Evolutionary conservation across 163 green algal species (phyloP).

Genomic region (Chloroidium sp.): DNA sequence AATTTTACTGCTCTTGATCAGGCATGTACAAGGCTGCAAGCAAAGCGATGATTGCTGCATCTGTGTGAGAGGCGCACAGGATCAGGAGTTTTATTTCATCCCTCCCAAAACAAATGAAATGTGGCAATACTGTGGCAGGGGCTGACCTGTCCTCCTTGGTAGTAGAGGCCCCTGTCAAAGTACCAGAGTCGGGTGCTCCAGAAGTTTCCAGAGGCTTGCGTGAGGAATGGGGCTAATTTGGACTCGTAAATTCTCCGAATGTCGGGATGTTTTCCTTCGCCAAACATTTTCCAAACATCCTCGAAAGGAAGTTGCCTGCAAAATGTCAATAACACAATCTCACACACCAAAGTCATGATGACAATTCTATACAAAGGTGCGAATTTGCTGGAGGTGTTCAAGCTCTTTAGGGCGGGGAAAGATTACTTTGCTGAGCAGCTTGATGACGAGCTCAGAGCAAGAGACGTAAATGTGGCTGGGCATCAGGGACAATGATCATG

Average conservation of each 20-base stretch:
- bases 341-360: no score
- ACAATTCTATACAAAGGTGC: no score
- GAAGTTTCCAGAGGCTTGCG: constrained; percentile 77
- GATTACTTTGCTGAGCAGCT: no score
- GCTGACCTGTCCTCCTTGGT: constrained; percentile 89
- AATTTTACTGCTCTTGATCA: no score
- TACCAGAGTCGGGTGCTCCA: constrained; percentile 81
- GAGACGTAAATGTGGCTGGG: no score
- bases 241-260: constrained; percentile 74
- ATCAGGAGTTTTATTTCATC: constrained; percentile 1
- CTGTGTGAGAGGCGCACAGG: no score
- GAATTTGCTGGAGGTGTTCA: no score
- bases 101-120: constrained; percentile 4
- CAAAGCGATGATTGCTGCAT: no score
- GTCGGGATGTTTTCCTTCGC: constrained; percentile 78
- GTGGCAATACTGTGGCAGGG: background rate
- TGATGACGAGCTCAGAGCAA: no score
- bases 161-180: constrained; percentile 93
- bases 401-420: no score
- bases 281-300: constrained; percentile 88
- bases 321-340: background rate
- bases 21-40: no score
- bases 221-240: constrained; percentile 84
- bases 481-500: no score
- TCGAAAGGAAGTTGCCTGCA: constrained; percentile 68